Evolutionary conservation across 495 filamentous ascomycete genomes (phyloP), one percentile per base, ranked within the genome.

Genomic region (Penicillium herquei): DNA sequence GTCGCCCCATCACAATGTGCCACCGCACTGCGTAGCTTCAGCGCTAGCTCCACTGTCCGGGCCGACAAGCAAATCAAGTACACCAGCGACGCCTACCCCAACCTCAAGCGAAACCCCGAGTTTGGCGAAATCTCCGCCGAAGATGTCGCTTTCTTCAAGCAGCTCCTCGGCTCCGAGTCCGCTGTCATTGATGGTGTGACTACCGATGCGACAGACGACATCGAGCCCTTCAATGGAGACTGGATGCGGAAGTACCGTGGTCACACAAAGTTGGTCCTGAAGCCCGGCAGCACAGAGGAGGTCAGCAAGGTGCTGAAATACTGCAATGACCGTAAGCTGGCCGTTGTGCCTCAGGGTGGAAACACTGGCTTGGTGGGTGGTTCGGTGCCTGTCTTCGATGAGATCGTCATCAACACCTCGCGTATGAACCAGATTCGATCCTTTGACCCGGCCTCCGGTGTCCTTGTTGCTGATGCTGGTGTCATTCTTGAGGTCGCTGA

Each of bases 181-280:
- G 90, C 91, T n/a, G 78, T 96, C 41, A 83, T 96, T 50, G 88
- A 97, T 61, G 90, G 90, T 43, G 80, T 94, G 39, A 87, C 87
- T 6, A 71, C 79, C 61, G 84, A 89, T 65, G 84, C 84, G 16
- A 71, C 78, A 0, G 86, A 88, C 57, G 94, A 98, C 64, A 78
- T 98, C 52, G 91, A 93, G 64, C 83, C 91, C 13, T 98, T 90
- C 82, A 98, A 98, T 75, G 84, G 82, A 61, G 94, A 98, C 76
- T 98, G 94, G 94, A 98, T 98, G 95, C 85, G 89, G 69, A 98
- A 98, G 71, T 98, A 97, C 77, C 86, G 91, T 37, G 94, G 94
- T 37, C 92, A 96, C 67, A 85, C 89, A 49, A 82, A 84, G 52
- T 77, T 98, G 8, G 91, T 97, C 8, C 75, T 98, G 44, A 96